Evolutionary conservation across 2,329 filamentous ascomycete genomes (phyloP), one percentile per base, ranked within the genome.

Genomic region (Monilinia fructigena): DNA sequence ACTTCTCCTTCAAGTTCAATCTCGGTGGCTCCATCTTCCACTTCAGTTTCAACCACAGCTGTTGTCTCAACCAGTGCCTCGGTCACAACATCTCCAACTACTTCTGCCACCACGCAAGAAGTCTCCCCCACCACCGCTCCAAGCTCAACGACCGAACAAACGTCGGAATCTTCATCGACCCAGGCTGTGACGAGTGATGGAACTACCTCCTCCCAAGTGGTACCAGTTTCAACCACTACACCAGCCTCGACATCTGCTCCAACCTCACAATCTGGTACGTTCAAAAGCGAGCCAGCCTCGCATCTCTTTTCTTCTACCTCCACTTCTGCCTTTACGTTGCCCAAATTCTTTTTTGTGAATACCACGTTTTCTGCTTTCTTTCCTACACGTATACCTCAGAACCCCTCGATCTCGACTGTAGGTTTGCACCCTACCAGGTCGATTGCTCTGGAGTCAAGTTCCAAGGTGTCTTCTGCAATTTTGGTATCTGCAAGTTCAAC

Each of bases 221-320:
- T 65, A 38, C 40, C 53, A 28, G 42, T 50, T 23, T 28, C 68
- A 40, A 55, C 67, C 26, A 62, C 52, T 23, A 67, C 67, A 56
- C 54, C 66, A 53, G 48, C 31, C 28, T 61, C 63, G 35, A 42
- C 48, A 48, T 53, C 69, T 50, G 53, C 68, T 50, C 65, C 67
- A 68, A 45, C 58, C 38, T 38, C 63, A 65, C 53, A n/a, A 5
- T 45, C 63, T 47, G 70, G 70, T 72, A 71, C 58, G 70, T 72
- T 67, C 42, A 58, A 54, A 50, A 67, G 67, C 66, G 65, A 61
- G 42, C 63, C 55, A 35, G 66, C 65, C 47, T 66, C 65, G 60
- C 68, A 66, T 71, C 66, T 68, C 42, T 70, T 68, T 67, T 55
- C 69, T 65, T 65, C 66, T 56, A 67, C 55, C 61, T 55, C 52